A percentile compares a stretch with the other conserved stretches of the same genome.
Conservation (phyloP, 345 rosid species). For the Triadica sebifera region DNA sequence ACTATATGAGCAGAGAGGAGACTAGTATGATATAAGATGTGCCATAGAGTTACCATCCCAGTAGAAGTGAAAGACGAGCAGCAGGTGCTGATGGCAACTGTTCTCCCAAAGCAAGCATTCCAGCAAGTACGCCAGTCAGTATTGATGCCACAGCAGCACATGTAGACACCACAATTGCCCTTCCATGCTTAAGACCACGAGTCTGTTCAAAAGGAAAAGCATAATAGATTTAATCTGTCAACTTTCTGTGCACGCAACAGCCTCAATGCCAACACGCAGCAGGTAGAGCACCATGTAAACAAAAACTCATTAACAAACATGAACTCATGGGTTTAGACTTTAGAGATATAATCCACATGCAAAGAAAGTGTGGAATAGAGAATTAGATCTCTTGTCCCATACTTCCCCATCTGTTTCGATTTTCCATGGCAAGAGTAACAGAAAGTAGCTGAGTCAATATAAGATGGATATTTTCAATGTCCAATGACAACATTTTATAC, state of each 20-base stretch:
- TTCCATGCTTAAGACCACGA: constrained; percentile 88
- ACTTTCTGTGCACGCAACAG: neutral
- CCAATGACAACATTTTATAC: neutral
- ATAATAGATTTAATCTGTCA: neutral
- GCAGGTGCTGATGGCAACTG: constrained; percentile 73
- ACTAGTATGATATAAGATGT: neutral
- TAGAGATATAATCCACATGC: neutral
- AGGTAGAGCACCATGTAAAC: neutral
- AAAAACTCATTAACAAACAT: constrained; percentile 1
- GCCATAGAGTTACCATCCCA: constrained; percentile 64
- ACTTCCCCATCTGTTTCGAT: neutral
- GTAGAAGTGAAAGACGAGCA: constrained; percentile 66
- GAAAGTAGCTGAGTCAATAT: neutral
- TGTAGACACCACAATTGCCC: constrained; percentile 90
- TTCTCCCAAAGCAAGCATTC: constrained; percentile 93
- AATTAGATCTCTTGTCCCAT: neutral
- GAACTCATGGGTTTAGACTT: neutral
- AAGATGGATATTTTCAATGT: neutral
- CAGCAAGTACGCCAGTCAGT: constrained; percentile 92
- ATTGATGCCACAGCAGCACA: constrained; percentile 98
- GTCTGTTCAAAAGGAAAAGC: constrained; percentile 49
- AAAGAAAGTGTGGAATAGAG: neutral
- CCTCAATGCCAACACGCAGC: neutral
- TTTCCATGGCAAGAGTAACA: neutral
- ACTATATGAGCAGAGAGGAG: neutral